phyloP scores from a whole-genome alignment of 768 basidiomycete species.

The Tricholoma sp. region DNA sequence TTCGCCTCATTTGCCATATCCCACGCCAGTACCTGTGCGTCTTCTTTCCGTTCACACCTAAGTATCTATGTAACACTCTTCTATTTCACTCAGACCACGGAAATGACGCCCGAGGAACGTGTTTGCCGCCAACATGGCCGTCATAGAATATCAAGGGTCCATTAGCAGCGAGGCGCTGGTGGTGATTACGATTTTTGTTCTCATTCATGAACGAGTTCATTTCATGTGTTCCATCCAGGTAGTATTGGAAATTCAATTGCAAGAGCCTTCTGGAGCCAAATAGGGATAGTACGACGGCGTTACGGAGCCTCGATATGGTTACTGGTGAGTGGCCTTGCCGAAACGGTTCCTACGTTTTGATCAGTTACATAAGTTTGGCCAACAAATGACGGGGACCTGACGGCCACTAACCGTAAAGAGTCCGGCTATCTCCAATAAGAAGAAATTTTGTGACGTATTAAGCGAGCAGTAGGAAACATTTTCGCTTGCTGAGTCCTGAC shows the following conservation, averaged over 20 bases:
- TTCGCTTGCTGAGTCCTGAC: neutral
- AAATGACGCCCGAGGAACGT: neutral
- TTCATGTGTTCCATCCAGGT: too few relatives aligned
- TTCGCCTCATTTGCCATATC: neutral
- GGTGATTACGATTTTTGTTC: neutral
- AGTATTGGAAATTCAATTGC: too few relatives aligned
- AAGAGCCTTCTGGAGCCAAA: neutral
- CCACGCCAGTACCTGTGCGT: neutral
- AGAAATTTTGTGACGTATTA: neutral
- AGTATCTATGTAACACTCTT: neutral
- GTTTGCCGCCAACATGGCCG: neutral
- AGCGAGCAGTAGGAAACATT: neutral
- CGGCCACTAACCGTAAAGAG: constrained; percentile 3
- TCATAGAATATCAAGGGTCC: neutral
- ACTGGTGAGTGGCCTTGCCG: neutral
- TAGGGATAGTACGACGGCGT: neutral
- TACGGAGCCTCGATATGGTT: neutral
- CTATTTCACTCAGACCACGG: neutral
- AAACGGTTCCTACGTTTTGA: neutral
- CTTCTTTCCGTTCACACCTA: neutral
- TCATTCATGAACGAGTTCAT: neutral
- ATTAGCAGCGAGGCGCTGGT: neutral
- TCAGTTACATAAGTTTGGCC: neutral
- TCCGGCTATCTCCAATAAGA: neutral
- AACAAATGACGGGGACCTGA: neutral